Evolutionary conservation across 176 grass and related monocot genomes (phyloP).

Genomic region (Eleusine coracana): DNA sequence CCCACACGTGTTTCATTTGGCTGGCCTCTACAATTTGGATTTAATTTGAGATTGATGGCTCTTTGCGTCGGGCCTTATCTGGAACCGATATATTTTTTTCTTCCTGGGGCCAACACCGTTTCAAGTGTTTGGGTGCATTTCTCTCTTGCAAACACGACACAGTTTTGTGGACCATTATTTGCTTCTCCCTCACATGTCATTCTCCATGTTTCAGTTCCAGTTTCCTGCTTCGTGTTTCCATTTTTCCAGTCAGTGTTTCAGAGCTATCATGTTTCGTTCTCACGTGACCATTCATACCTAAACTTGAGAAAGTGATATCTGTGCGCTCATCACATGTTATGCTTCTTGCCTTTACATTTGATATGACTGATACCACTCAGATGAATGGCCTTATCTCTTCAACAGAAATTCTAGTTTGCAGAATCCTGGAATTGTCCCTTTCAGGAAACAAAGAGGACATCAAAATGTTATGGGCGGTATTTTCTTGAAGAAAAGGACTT

Average conservation of each 20-base stretch:
- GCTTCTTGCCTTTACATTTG: background rate
- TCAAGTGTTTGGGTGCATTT: background rate
- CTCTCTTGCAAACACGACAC: background rate
- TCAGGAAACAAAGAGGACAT: background rate
- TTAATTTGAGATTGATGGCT: background rate
- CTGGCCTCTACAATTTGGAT: background rate
- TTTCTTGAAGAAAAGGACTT: background rate
- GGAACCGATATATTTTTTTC: background rate
- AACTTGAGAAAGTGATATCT: background rate
- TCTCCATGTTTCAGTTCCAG: background rate
- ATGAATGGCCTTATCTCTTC: background rate
- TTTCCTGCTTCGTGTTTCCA: too few species aligned
- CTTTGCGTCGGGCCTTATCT: background rate
- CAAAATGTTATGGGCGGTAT: background rate
- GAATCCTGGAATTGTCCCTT: background rate
- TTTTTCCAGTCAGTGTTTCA: background rate
- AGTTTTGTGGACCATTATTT: background rate
- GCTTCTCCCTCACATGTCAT: background rate
- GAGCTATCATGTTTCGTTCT: background rate
- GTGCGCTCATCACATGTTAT: background rate
- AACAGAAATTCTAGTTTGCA: background rate
- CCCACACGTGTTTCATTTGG: background rate
- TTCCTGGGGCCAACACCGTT: background rate
- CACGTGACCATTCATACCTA: background rate
- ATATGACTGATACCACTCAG: background rate